A percentile compares a stretch with the other conserved stretches of the same genome.
These are phyloP conservation scores for Trichosporon ovoides DNA, from an alignment of 1,284 basidiomycete genomes.

Conservation along the genomic window DNA sequence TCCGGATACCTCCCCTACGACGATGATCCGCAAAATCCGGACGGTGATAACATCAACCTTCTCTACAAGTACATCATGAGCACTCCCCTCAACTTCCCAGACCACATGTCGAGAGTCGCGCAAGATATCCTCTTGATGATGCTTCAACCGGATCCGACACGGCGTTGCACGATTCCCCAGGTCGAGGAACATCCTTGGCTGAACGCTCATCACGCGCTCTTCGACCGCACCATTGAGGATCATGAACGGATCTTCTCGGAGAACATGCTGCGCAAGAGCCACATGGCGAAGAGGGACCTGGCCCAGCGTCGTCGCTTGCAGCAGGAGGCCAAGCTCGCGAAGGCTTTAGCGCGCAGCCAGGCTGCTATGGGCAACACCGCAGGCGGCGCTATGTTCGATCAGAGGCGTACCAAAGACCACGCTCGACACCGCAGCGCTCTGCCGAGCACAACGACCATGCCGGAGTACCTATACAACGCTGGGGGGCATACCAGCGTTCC, in stretches of 20 bases:
- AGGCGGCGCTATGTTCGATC: constrained; percentile 25
- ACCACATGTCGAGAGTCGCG: constrained; percentile 77
- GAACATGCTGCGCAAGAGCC: constrained; percentile 73
- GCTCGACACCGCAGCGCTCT: constrained; percentile 47
- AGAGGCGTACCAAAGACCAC: constrained; percentile 30
- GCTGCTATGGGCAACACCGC: constrained; percentile 20
- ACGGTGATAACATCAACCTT: constrained; percentile 99
- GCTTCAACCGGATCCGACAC: constrained; percentile 76
- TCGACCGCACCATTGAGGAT: constrained; percentile 68
- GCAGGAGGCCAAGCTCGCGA: constrained; percentile 34
- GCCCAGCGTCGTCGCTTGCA: constrained; percentile 40
- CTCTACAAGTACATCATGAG: constrained; percentile 99
- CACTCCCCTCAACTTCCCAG: constrained; percentile 89
- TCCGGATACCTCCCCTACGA: constrained; percentile 99
- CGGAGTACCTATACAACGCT: constrained; percentile 36
- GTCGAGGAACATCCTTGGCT: constrained; percentile 85
- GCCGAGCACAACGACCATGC: constrained; percentile 46
- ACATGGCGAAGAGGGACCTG: constrained; percentile 63
- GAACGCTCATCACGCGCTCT: constrained; percentile 59
- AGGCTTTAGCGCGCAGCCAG: constrained; percentile 37
- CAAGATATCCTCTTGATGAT: constrained; percentile 70
- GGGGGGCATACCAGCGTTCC: constrained; percentile 11
- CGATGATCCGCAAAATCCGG: constrained; percentile 96
- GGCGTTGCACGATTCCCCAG: constrained; percentile 64
- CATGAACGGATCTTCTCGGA: constrained; percentile 75